phyloP scores from a whole-genome alignment of 805 yeast genomes.

The Sungouiozyma intestinalis region DNA sequence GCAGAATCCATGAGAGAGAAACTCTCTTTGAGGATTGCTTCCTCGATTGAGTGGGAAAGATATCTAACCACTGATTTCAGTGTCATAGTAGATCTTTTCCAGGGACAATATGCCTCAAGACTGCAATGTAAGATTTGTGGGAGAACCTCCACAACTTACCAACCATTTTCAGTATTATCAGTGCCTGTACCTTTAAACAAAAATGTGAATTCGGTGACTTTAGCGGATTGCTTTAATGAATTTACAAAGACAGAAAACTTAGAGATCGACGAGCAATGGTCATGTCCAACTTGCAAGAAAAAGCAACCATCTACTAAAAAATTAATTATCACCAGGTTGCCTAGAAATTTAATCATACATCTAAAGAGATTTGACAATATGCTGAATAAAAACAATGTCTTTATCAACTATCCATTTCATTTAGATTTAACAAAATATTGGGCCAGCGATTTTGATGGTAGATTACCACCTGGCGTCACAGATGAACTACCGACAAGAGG shows the following conservation, averaged over 20 bases:
- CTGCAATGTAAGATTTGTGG: conserved; percentile 64
- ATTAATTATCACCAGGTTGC: conserved; percentile 67
- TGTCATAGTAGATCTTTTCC: conserved; percentile 69
- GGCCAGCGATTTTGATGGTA: conserved; percentile 32
- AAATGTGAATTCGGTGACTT: conserved; percentile 14
- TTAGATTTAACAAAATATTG: conserved; percentile 66
- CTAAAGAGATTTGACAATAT: conserved; percentile 62
- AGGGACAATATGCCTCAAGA: conserved; percentile 80
- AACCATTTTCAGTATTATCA: conserved; percentile 69
- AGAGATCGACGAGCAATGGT: conserved; percentile 77
- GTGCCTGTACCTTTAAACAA: conserved; percentile 58
- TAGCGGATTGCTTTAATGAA: conserved; percentile 64
- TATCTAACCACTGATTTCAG: conserved; percentile 75
- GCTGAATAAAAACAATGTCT: conserved; percentile 46
- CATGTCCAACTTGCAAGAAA: conserved; percentile 64
- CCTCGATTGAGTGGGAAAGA: conserved; percentile 89
- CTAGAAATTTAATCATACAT: conserved; percentile 69
- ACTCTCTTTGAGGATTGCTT: conserved; percentile 67
- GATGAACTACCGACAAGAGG: conserved; percentile 54
- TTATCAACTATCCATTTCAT: conserved; percentile 56
- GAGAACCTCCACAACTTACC: conserved; percentile 77
- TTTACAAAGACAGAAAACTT: conserved; percentile 69
- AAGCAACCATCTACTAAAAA: conserved; percentile 59
- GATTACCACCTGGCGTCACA: conserved; percentile 17
- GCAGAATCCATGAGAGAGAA: conserved; percentile 67